These are phyloP conservation scores for Trichoderma gamsii DNA, from an alignment of 495 filamentous ascomycete genomes.

Conservation along the genomic window DNA sequence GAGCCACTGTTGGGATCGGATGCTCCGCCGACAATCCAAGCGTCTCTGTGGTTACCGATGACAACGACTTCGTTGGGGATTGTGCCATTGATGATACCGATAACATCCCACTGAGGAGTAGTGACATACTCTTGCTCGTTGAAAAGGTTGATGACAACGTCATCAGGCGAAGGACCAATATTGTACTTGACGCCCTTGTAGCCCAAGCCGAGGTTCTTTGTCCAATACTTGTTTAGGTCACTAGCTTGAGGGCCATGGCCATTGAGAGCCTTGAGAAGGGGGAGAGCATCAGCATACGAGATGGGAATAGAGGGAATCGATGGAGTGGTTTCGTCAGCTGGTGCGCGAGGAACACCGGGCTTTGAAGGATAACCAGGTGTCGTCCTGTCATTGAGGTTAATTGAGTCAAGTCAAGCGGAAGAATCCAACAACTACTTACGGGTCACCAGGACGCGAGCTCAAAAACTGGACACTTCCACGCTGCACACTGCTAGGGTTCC, in stretches of 20 bases:
- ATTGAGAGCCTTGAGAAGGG: slow-evolving; percentile 81
- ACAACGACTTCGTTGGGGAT: slow-evolving; percentile 76
- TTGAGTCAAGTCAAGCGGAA: slow-evolving; percentile 10
- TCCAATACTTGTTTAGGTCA: slow-evolving; percentile 65
- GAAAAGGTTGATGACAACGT: slow-evolving; percentile 69
- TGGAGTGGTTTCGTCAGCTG: slow-evolving; percentile 62
- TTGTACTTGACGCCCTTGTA: slow-evolving; percentile 88
- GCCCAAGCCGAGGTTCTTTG: slow-evolving; percentile 65
- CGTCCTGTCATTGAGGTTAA: slow-evolving; percentile 41
- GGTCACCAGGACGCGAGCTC: slow-evolving; percentile 56
- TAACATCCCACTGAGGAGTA: slow-evolving; percentile 90
- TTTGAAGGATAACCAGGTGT: slow-evolving; percentile 93
- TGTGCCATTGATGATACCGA: slow-evolving; percentile 89
- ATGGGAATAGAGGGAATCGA: slow-evolving; percentile 89
- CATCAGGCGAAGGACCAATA: slow-evolving; percentile 77
- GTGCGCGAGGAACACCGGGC: slow-evolving; percentile 74
- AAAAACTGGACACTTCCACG: slow-evolving; percentile 85
- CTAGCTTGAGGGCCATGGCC: slow-evolving; percentile 74
- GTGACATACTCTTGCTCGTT: slow-evolving; percentile 87
- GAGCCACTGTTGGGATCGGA: slow-evolving; percentile 87
- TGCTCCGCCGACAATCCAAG: slow-evolving; percentile 86
- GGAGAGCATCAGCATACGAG: slow-evolving; percentile 79
- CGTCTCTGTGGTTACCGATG: slow-evolving; percentile 93
- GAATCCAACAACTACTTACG: slow-evolving; percentile 32
- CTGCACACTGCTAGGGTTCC: slow-evolving; percentile 85